Evolutionary conservation across 345 rosid species (phyloP).

Genomic region (Pseudoturritis turrita): DNA sequence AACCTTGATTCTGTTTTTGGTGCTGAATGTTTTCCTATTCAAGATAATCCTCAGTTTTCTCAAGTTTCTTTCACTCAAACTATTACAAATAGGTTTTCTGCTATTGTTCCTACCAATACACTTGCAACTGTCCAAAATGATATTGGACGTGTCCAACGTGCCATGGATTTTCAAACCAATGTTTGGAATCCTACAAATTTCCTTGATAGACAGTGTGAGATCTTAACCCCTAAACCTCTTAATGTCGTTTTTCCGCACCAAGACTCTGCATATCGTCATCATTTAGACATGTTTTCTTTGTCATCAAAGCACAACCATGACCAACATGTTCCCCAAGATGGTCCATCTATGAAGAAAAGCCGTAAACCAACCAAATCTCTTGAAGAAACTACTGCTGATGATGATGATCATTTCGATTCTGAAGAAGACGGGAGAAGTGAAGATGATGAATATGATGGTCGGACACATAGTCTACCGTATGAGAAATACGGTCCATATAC

Average conservation of each 20-base stretch:
- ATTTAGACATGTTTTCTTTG: background rate
- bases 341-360: background rate
- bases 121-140: background rate
- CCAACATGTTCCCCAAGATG: background rate
- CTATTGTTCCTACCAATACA: conserved; percentile 1
- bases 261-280: background rate
- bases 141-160: background rate
- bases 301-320: background rate
- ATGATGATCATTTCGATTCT: background rate
- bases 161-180: background rate
- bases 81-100: background rate
- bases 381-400: background rate
- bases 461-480: conserved; percentile 16
- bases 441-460: conserved; percentile 2
- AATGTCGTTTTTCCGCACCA: background rate
- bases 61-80: conserved; percentile 17
- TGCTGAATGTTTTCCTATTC: background rate
- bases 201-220: background rate
- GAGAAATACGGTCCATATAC: conserved; percentile 21
- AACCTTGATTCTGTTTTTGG: background rate
- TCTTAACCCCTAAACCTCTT: background rate
- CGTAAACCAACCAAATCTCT: background rate
- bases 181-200: background rate
- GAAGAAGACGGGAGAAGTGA: background rate
- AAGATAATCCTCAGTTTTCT: background rate